Conservation (phyloP, 352 stramenopile species). For the Pythium chondricola region DNA sequence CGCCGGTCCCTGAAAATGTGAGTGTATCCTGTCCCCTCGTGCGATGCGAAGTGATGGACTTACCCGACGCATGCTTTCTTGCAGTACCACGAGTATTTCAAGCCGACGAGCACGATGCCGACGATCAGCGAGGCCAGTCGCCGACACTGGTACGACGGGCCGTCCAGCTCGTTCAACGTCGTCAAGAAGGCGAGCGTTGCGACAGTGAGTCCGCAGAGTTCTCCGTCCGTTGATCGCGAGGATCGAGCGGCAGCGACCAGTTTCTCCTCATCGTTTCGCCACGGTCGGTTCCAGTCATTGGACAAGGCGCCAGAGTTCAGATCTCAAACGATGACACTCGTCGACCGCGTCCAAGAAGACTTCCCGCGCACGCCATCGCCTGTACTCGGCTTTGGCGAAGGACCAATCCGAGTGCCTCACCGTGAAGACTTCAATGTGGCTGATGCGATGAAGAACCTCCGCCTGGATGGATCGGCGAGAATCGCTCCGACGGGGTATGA, state of each 20-base stretch:
- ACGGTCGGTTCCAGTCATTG: neutral
- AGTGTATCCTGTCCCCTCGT: too few relatives aligned
- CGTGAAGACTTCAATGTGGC: conserved; percentile 9
- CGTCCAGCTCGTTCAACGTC: conserved; percentile 1
- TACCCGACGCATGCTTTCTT: too few relatives aligned
- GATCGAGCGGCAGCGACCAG: neutral
- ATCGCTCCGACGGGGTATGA: neutral
- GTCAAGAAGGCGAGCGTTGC: conserved; percentile 15
- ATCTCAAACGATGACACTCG: conserved; percentile 33
- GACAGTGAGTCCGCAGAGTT: conserved; percentile 12
- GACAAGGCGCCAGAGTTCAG: too few relatives aligned
- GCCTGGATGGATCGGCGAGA: conserved; percentile 2
- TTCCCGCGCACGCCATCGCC: conserved; percentile 66
- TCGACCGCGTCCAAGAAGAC: conserved; percentile 77
- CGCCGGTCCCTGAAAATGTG: conserved; percentile 33
- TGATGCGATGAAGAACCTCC: conserved; percentile 16
- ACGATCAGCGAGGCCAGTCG: conserved; percentile 1
- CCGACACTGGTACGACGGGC: conserved; percentile 3
- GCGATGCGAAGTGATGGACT: too few relatives aligned
- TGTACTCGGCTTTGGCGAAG: conserved; percentile 31
- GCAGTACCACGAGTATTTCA: conserved; percentile 12
- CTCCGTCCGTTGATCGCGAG: neutral
- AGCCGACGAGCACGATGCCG: neutral
- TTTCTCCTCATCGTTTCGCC: neutral
- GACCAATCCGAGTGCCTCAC: neutral